Evolutionary conservation across 345 rosid species (phyloP).

Genomic region (Syzygium aqueum): DNA sequence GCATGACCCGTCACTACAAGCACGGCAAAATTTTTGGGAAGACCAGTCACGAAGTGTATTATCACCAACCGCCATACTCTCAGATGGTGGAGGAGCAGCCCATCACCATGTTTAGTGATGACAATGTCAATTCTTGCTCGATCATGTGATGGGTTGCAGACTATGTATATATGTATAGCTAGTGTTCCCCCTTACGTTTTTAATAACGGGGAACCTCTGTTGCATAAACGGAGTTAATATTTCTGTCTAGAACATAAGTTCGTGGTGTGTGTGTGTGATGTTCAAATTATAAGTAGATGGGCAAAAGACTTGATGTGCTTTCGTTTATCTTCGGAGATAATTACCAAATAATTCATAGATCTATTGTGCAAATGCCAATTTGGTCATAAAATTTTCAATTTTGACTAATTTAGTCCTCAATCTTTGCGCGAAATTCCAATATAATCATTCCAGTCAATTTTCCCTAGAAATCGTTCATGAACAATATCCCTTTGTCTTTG

Average conservation of each 20-base stretch:
- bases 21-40: background rate
- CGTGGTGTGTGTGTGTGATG: background rate
- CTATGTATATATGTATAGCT: background rate
- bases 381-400: background rate
- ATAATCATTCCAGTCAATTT: background rate
- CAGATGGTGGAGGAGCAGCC: slow-evolving; percentile 3
- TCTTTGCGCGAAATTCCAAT: background rate
- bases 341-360: background rate
- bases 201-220: background rate
- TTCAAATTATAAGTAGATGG: background rate
- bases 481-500: background rate
- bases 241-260: background rate
- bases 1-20: background rate
- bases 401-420: background rate
- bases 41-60: background rate
- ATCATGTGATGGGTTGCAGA: background rate
- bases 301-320: background rate
- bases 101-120: slow-evolving; percentile 7
- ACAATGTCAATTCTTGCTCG: slow-evolving; percentile 1
- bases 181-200: background rate
- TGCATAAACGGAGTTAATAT: background rate
- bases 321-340: background rate
- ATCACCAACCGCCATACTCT: slow-evolving; percentile 4
- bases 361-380: background rate
- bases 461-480: background rate